Base-by-base conservation (phyloP, 306 rosid genomes). In the Rosa lucieae region DNA sequence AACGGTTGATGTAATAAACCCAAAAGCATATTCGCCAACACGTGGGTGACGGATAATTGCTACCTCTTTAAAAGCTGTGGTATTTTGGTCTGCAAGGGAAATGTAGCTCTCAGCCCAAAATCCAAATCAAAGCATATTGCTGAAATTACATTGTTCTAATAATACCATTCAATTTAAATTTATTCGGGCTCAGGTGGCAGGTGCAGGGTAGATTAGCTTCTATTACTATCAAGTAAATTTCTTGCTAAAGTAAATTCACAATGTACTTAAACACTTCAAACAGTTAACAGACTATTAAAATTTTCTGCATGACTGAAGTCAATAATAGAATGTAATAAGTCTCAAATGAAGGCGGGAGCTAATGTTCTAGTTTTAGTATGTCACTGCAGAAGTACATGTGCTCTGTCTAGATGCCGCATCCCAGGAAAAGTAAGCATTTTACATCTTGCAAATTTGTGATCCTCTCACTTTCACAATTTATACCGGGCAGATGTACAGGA, bases 21-120 rank as follows among this genome's bases (percentile, higher is more conserved):
- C 98, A 86, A 94, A 94, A 51, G 97, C 97, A 92, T 94, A 94
- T 89, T 94, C 97, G 68, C 98, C 98, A 74, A 92, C 88, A 11
- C 97, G 93, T 0, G 96, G 98, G 58, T 93, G 98, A 77, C 90
- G 90, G 73, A 93, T 93, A 84, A 93, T 93, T 76, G 98, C 98
- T 32, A 93, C 98, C 83, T 93, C 98, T 86, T 93, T 93, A 73
- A 93, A 93, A 70, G 98, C 98, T 12, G 93, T 93, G 62, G 98
- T 91, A 72, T 91, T 93, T 87, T 93, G 98, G 86, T 93, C 98
- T 93, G 92, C 80, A 79, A 75, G 73, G 70, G 83, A 79, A 67
- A 81, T 66, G 40, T 15, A 53, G 67, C 72, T 70, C 40, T 46
- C 18, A 70, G 74, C 40, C 58, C 32, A 26, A 55, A 32, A 67